Evolutionary conservation across 371 early-diverging fungal genomes (phyloP).

Genomic region (Actinomucor elegans): DNA sequence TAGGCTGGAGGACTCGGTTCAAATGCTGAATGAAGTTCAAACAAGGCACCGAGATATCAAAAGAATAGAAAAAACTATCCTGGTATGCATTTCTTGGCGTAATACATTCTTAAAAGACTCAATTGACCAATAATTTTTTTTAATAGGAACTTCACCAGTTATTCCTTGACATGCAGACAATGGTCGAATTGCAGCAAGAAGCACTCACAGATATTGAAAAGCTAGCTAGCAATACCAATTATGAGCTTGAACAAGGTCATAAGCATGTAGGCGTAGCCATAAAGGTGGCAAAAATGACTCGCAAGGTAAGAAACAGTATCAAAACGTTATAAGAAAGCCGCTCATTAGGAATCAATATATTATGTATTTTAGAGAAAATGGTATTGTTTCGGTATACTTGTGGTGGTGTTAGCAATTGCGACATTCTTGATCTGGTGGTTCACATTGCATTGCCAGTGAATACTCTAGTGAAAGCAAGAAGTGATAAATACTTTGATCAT

Average conservation of each 20-base stretch:
- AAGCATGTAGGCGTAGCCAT: constrained; percentile 62
- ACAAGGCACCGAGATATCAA: constrained; percentile 76
- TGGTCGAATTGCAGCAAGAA: constrained; percentile 73
- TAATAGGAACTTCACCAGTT: constrained; percentile 76
- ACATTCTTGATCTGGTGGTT: constrained; percentile 33
- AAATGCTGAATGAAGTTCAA: constrained; percentile 75
- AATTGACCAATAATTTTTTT: not conserved
- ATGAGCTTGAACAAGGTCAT: constrained; percentile 63
- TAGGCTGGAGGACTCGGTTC: constrained; percentile 65
- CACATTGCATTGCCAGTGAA: too few species aligned
- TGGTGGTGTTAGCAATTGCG: constrained; percentile 33
- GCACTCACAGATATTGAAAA: constrained; percentile 63
- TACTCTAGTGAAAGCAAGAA: too few species aligned
- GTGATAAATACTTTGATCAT: too few species aligned
- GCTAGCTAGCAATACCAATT: constrained; percentile 52
- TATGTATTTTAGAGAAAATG: constrained; percentile 40
- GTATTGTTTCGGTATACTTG: constrained; percentile 38
- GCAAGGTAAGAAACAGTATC: constrained; percentile 38
- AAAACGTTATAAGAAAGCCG: too few species aligned
- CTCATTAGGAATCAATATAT: too few species aligned
- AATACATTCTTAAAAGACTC: too few species aligned
- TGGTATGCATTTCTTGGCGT: too few species aligned
- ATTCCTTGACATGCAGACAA: constrained; percentile 79
- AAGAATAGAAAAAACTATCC: constrained; percentile 74
- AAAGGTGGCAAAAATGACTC: constrained; percentile 58